These are phyloP conservation scores for Auricularia heimuer DNA, from an alignment of 768 basidiomycete species.

Conservation along the genomic window DNA sequence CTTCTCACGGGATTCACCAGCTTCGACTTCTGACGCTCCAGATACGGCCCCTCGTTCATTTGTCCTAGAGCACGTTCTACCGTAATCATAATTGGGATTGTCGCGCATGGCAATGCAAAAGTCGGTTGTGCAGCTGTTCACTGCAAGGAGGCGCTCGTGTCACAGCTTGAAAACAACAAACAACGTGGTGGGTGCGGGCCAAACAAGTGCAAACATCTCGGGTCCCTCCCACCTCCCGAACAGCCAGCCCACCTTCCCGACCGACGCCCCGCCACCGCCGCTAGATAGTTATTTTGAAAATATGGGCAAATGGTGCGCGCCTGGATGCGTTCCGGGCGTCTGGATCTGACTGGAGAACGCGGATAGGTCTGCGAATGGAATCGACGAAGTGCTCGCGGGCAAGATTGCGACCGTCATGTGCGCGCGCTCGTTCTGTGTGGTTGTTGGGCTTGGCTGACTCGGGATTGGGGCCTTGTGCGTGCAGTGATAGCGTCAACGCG, in stretches of 20 bases:
- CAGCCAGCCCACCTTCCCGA: too few relatives aligned
- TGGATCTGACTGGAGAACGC: background rate
- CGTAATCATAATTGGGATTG: too few relatives aligned
- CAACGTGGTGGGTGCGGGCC: too few relatives aligned
- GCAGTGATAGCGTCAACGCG: slow-evolving; percentile 49
- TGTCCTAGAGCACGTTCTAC: too few relatives aligned
- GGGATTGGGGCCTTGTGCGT: background rate
- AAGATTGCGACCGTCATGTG: slow-evolving; percentile 77
- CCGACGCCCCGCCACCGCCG: too few relatives aligned
- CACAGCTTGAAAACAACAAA: too few relatives aligned
- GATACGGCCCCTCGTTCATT: too few relatives aligned
- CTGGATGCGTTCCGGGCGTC: background rate
- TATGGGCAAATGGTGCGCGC: slow-evolving; percentile 2
- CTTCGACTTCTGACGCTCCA: slow-evolving; percentile 2
- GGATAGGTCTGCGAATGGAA: background rate
- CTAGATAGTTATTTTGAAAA: background rate
- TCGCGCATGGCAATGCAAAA: too few relatives aligned
- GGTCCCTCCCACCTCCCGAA: too few relatives aligned
- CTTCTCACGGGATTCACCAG: slow-evolving; percentile 4
- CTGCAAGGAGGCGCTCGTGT: too few relatives aligned
- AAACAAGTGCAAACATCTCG: too few relatives aligned
- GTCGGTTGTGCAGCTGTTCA: too few relatives aligned
- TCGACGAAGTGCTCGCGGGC: slow-evolving; percentile 57
- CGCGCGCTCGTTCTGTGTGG: slow-evolving; percentile 17
- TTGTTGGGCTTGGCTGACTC: background rate